Evolutionary conservation across 805 yeast species (phyloP).

Genomic region (Brettanomyces bruxellensis): DNA sequence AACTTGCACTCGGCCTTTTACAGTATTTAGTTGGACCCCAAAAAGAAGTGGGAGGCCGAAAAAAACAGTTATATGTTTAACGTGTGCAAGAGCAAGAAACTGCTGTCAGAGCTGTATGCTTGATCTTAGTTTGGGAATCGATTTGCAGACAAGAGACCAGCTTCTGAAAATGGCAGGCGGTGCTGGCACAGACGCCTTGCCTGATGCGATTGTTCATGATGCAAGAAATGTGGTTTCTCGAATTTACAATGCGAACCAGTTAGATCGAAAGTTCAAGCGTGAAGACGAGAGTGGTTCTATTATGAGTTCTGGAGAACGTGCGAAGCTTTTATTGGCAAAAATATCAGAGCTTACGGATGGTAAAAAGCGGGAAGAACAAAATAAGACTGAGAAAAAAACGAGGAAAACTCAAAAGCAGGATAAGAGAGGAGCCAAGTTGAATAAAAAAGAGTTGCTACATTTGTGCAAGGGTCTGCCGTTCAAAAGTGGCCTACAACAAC

Average conservation of each 20-base stretch:
- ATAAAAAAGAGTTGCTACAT: conserved; percentile 40
- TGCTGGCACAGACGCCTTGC: conserved; percentile 18
- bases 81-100: conserved; percentile 72
- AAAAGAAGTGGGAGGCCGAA: conserved; percentile 32
- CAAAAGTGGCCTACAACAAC: conserved; percentile 39
- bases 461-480: conserved; percentile 58
- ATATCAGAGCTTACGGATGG: background rate
- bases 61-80: conserved; percentile 63
- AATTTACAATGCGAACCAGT: conserved; percentile 45
- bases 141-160: conserved; percentile 69
- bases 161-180: conserved; percentile 64
- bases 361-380: conserved; percentile 5
- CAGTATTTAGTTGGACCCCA: conserved; percentile 68
- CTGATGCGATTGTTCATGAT: conserved; percentile 35
- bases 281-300: conserved; percentile 8
- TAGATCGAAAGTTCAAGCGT: conserved; percentile 21
- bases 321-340: conserved; percentile 5
- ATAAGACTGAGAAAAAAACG: background rate
- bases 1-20: conserved; percentile 77
- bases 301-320: conserved; percentile 8
- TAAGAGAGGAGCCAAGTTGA: conserved; percentile 11
- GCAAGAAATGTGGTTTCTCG: conserved; percentile 35
- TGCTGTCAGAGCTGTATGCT: conserved; percentile 86
- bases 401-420: conserved; percentile 4
- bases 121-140: conserved; percentile 76